Percentiles rank a stretch among this genome's conserved stretches.
These are phyloP conservation scores for Nitzschia putrida DNA, from an alignment of 108 stramenopile genomes.

Conservation along the genomic window DNA sequence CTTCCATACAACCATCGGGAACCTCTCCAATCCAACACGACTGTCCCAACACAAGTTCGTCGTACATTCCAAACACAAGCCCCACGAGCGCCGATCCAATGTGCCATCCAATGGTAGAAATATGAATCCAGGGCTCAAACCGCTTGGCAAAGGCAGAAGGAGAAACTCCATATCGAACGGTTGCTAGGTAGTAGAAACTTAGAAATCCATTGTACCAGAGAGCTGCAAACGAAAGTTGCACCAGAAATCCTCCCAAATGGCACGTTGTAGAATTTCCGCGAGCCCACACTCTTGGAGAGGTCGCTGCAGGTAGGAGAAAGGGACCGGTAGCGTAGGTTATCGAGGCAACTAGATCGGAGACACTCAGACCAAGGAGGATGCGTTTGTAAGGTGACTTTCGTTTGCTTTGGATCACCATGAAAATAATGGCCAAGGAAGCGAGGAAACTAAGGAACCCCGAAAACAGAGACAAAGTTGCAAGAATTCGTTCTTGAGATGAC, in stretches of 20 bases:
- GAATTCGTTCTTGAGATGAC: neutral
- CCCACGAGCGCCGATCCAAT: neutral
- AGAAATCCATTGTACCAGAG: slow-evolving; percentile 8
- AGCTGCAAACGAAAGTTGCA: neutral
- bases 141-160: neutral
- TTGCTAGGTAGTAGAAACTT: slow-evolving; percentile 5
- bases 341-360: slow-evolving; percentile 19
- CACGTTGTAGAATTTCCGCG: slow-evolving; percentile 6
- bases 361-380: slow-evolving; percentile 19
- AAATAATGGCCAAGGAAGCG: slow-evolving; percentile 7
- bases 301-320: slow-evolving; percentile 5
- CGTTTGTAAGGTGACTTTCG: slow-evolving; percentile 13
- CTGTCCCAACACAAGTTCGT: neutral
- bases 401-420: neutral
- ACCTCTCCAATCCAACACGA: neutral
- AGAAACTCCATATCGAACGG: slow-evolving; percentile 5
- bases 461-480: neutral
- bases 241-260: slow-evolving; percentile 1
- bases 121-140: slow-evolving; percentile 6
- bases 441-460: slow-evolving; percentile 2
- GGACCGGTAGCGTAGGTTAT: neutral
- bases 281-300: slow-evolving; percentile 1
- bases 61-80: neutral
- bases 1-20: neutral
- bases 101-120: neutral